Conservation (phyloP, 2,329 filamentous ascomycete genomes). For the Corinectria fuckeliana region DNA sequence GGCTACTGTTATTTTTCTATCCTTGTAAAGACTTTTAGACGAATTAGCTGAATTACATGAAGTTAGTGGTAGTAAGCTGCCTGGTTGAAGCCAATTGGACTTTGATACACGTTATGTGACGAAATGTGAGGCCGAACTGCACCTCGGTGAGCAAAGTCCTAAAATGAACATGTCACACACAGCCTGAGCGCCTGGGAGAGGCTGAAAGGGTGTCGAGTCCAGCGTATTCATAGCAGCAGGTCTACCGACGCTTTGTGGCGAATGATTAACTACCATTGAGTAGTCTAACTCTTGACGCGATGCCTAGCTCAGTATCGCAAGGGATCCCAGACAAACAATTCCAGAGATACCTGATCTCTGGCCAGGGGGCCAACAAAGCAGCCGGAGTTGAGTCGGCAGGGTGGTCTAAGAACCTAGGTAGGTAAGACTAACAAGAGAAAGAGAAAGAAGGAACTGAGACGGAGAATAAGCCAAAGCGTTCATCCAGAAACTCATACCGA, state of each 20-base stretch:
- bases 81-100: not conserved
- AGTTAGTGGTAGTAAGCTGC: not conserved
- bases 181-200: not conserved
- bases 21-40: conserved; percentile 25
- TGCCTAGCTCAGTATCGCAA: conserved; percentile 2
- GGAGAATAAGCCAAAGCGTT: not conserved
- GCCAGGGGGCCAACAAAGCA: not conserved
- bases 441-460: no score
- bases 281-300: not conserved
- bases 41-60: conserved; percentile 25
- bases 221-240: not conserved
- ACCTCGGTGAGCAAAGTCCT: not conserved
- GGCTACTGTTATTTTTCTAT: conserved; percentile 28
- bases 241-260: not conserved
- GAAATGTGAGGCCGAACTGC: not conserved
- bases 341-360: not conserved
- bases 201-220: not conserved
- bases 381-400: not conserved
- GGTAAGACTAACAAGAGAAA: conserved; percentile 1
- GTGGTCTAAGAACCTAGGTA: not conserved
- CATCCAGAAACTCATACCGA: not conserved
- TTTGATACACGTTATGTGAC: not conserved
- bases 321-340: not conserved
- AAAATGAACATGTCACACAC: not conserved
- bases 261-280: no score